phyloP scores from a whole-genome alignment of 2,329 filamentous ascomycete genomes.

The Phoma herbarum region DNA sequence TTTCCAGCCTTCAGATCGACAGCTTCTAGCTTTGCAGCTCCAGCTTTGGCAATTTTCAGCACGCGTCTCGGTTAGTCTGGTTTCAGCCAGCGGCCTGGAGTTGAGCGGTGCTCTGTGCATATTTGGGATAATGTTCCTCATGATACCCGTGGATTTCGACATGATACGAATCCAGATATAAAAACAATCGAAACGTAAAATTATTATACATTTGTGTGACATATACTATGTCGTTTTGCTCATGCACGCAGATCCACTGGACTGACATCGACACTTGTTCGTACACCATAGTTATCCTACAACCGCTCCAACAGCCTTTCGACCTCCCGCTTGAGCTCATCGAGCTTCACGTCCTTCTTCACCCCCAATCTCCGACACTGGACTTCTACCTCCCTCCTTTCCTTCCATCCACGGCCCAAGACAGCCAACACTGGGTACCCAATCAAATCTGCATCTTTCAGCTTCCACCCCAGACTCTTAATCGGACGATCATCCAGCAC shows the following conservation, averaged over 20 bases:
- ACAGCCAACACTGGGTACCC: constrained; percentile 88
- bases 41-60: constrained; percentile 11
- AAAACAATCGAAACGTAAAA: constrained; percentile 34
- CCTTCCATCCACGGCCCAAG: constrained; percentile 64
- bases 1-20: not conserved
- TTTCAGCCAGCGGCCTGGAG: constrained; percentile 15
- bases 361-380: constrained; percentile 76
- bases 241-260: not conserved
- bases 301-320: constrained; percentile 30
- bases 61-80: constrained; percentile 15
- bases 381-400: constrained; percentile 68
- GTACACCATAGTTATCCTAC: constrained; percentile 10
- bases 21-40: constrained; percentile 11
- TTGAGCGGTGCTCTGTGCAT: constrained; percentile 29
- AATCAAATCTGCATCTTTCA: constrained; percentile 87
- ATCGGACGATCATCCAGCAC: constrained; percentile 55
- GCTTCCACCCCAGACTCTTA: constrained; percentile 79
- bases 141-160: constrained; percentile 35
- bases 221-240: not conserved
- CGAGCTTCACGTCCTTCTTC: constrained; percentile 66
- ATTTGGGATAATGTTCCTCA: constrained; percentile 30
- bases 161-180: constrained; percentile 27
- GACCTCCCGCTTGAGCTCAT: constrained; percentile 58
- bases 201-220: constrained; percentile 8
- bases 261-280: not conserved